Base-by-base conservation (phyloP, 371 early-diverging fungal species). In the Chytridiales sp. region DNA sequence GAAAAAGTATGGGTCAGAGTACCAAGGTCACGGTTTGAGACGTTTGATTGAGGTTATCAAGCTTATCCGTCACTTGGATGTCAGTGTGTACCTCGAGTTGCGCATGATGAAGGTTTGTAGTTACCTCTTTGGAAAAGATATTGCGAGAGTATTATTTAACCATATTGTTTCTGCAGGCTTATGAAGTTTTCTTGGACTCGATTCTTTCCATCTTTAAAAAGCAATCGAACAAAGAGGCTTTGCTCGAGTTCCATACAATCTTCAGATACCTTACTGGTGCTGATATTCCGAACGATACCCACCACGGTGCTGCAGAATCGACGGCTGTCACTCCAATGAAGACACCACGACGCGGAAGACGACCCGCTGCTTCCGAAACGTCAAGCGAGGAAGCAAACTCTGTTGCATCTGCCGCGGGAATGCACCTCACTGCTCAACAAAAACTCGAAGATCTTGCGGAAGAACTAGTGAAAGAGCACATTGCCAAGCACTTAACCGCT, bases 41-140 rank as follows among this genome's bases (percentile, higher is more conserved):
- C 74, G 81, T 22, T 67, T 86, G 40, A 62, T 67, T 4, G 82
- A 83, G n/a, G 72, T 86, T 1, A 66, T 85, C 1, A 68, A 63
- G 29, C 61, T 89, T 21, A 81, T 87, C 6, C 73, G 78, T 15
- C 34, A 81, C 2, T 75, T 88, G 67, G 81, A 86, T 46, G 36
- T 88, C 46, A 75, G 75, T 4, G 76, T 81, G 4, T 90, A 88
- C 64, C 43, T 80, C 17, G 87, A 88, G 46, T 59, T 88, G 55
- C 82, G 87, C 13, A 80, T 85, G 76, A 51, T 78, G 55, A 74
- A 79, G 47, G 84, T 84, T 73, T 56, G 71, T 64, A 11, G 32
- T 3, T 51, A 15, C 36, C 63, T n/a, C n/a, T n/a, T n/a, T n/a
- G n/a, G n/a, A n/a, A n/a, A 26, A 47, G 36, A 0, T 15, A 34